Percentiles rank a stretch among this genome's conserved stretches.
phyloP scores from a whole-genome alignment of 2,329 filamentous ascomycete species.

The Xylaria sp. region DNA sequence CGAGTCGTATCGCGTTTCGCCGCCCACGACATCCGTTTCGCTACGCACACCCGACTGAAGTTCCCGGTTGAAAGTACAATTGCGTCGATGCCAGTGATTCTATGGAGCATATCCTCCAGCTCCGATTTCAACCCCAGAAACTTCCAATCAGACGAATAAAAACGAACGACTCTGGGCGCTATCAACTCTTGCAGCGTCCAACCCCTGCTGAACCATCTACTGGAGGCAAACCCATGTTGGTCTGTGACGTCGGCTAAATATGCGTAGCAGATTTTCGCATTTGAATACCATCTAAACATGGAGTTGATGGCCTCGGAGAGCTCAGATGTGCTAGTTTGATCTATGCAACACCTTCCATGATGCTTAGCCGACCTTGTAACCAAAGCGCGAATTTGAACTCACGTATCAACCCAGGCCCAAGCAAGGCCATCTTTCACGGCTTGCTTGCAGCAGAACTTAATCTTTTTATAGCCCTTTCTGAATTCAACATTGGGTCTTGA shows the following conservation, averaged over 20 bases:
- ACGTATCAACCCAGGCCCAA: constrained; percentile 32
- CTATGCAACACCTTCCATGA: constrained; percentile 27
- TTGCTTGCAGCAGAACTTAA: constrained; percentile 21
- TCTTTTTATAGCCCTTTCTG: constrained; percentile 9
- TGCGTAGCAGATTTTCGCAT: constrained; percentile 23
- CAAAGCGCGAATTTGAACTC: not conserved
- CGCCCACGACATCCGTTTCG: constrained; percentile 35
- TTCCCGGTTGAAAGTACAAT: constrained; percentile 5
- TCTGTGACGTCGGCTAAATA: constrained; percentile 18
- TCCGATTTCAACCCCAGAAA: constrained; percentile 5
- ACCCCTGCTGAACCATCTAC: constrained; percentile 32
- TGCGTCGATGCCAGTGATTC: constrained; percentile 20
- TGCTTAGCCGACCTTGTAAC: not conserved
- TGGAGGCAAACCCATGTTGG: constrained; percentile 10
- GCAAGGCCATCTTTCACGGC: constrained; percentile 11
- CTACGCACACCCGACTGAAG: constrained; percentile 14
- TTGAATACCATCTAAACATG: constrained; percentile 31
- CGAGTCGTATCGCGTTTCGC: constrained; percentile 30
- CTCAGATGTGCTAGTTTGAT: constrained; percentile 29
- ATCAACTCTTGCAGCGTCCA: constrained; percentile 34
- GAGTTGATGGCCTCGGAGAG: constrained; percentile 31
- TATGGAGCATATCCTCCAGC: not conserved
- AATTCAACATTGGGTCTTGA: not conserved
- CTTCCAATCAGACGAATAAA: constrained; percentile 19
- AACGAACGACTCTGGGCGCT: constrained; percentile 15